Evolutionary conservation across 805 yeast genomes (phyloP).

Genomic region (Yarrowia alimentaria): DNA sequence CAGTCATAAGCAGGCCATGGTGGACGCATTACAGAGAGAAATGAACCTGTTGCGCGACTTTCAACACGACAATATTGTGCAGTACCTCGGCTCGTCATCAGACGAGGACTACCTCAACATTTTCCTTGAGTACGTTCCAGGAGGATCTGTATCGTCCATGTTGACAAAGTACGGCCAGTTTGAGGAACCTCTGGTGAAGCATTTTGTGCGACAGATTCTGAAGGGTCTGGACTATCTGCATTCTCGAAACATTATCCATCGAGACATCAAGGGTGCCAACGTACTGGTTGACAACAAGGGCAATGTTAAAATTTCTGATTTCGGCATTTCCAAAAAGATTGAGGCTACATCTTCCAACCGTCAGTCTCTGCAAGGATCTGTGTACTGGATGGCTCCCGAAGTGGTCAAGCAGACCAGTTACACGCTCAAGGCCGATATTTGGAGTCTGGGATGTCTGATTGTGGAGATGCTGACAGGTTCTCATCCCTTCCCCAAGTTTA

Average conservation of each 20-base stretch:
- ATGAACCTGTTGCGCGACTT: constrained; percentile 72
- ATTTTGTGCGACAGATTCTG: constrained; percentile 71
- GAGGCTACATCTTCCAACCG: constrained; percentile 57
- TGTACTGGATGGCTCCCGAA: constrained; percentile 99
- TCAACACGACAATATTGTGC: constrained; percentile 88
- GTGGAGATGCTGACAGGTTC: constrained; percentile 95
- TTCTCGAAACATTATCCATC: constrained; percentile 70
- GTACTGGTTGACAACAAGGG: constrained; percentile 78
- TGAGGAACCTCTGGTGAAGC: constrained; percentile 70
- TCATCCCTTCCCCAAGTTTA: constrained; percentile 93
- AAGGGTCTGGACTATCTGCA: constrained; percentile 75
- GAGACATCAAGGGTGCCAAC: constrained; percentile 89
- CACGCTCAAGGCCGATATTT: constrained; percentile 90
- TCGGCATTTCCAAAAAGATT: constrained; percentile 72
- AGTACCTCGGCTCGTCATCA: constrained; percentile 83
- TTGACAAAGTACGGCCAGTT: constrained; percentile 72
- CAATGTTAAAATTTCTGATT: constrained; percentile 79
- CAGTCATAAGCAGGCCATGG: constrained; percentile 50
- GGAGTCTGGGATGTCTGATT: constrained; percentile 94
- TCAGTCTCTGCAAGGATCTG: constrained; percentile 89
- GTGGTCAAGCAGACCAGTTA: constrained; percentile 91
- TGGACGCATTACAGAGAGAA: constrained; percentile 75
- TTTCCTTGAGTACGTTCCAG: constrained; percentile 73
- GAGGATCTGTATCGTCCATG: constrained; percentile 71
- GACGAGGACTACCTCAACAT: constrained; percentile 73